Conservation (phyloP, 164 flowering plant genomes). For the Nelumbo lutea region DNA sequence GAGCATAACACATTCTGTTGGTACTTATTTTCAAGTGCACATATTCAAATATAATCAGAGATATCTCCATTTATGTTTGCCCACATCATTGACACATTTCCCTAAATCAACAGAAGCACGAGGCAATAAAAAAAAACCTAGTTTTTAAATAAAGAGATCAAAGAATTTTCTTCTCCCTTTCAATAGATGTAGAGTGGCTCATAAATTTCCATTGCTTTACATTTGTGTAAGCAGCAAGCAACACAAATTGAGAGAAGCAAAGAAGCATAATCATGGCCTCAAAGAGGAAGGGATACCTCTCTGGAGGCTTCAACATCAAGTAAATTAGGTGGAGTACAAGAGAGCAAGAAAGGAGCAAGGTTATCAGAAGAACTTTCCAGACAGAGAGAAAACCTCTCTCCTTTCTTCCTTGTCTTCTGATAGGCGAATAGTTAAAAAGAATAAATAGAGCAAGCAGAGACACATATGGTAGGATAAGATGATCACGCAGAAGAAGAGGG, state of each 20-base stretch:
- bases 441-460: slow-evolving; percentile 49
- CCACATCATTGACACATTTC: too few species aligned
- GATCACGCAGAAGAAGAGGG: slow-evolving; percentile 83
- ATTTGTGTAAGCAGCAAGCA: slow-evolving; percentile 47
- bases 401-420: slow-evolving; percentile 21
- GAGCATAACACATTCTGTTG: too few species aligned
- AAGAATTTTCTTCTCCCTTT: slow-evolving; percentile 19
- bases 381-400: slow-evolving; percentile 7
- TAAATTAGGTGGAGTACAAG: slow-evolving; percentile 58
- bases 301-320: slow-evolving; percentile 54
- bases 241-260: slow-evolving; percentile 63
- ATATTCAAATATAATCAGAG: too few species aligned
- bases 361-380: slow-evolving; percentile 15
- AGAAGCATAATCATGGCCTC: slow-evolving; percentile 83
- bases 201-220: slow-evolving; percentile 52
- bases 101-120: too few species aligned
- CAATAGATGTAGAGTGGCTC: slow-evolving; percentile 6
- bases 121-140: too few species aligned
- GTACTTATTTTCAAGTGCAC: too few species aligned
- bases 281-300: slow-evolving; percentile 73
- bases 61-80: too few species aligned
- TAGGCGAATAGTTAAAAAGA: slow-evolving; percentile 44
- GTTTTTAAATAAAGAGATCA: slow-evolving; percentile 3
- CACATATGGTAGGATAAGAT: slow-evolving; percentile 55
- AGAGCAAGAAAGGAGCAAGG: slow-evolving; percentile 34